phyloP scores from a whole-genome alignment of 257 asterid genomes.

The Solanum dulcamara region DNA sequence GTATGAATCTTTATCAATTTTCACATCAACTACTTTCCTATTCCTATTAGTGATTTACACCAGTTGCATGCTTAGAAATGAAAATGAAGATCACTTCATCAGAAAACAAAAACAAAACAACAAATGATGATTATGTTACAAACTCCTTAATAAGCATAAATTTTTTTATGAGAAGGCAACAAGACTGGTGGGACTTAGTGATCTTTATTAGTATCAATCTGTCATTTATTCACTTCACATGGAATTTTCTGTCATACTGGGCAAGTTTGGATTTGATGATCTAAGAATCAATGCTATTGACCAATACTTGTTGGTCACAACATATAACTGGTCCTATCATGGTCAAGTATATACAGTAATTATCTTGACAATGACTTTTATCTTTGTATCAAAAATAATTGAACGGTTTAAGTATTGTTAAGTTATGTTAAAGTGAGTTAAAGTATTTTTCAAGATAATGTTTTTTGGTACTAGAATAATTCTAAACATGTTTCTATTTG shows the following conservation, averaged over 20 bases:
- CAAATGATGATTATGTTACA: neutral
- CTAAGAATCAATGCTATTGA: neutral
- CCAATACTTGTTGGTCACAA: neutral
- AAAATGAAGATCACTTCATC: neutral
- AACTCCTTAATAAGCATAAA: neutral
- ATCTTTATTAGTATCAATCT: neutral
- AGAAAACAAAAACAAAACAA: neutral
- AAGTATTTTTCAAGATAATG: neutral
- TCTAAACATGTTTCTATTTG: too few relatives aligned
- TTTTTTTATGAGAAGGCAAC: neutral
- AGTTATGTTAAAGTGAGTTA: neutral
- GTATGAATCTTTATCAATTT: constrained; percentile 4
- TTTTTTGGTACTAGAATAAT: neutral
- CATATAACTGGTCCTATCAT: neutral
- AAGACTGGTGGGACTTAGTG: neutral
- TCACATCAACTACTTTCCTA: neutral
- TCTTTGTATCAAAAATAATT: neutral
- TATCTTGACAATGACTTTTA: neutral
- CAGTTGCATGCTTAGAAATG: neutral
- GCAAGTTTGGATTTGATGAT: neutral
- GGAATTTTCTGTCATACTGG: neutral
- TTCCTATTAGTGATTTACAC: neutral
- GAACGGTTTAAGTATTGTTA: neutral
- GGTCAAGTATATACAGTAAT: neutral
- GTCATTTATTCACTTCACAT: neutral